Conservation (phyloP, 2,329 filamentous ascomycete species). For the Trichoderma asperellum region DNA sequence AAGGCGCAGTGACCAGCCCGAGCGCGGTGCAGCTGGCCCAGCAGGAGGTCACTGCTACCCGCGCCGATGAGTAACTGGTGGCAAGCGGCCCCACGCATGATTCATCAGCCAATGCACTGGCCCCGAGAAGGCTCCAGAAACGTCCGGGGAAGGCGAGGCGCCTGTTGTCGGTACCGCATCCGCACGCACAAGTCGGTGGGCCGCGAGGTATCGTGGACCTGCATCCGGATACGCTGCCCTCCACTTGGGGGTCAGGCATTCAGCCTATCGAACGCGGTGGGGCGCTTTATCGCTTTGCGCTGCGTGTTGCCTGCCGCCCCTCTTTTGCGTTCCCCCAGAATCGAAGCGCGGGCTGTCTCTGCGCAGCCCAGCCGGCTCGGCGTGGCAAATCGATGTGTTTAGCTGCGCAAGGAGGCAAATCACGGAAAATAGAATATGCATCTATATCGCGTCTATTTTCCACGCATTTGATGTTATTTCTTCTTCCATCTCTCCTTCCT, state of each 20-base stretch:
- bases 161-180: conserved; percentile 34
- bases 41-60: conserved; percentile 19
- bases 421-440: conserved; percentile 36
- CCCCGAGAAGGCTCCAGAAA: conserved; percentile 47
- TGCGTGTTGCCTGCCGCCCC: conserved; percentile 23
- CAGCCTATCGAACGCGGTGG: conserved; percentile 30
- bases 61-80: conserved; percentile 13
- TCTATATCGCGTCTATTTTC: not conserved
- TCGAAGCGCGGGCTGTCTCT: not conserved
- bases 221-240: conserved; percentile 21
- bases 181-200: conserved; percentile 18
- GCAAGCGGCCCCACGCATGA: conserved; percentile 35
- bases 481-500: not conserved
- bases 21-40: not conserved
- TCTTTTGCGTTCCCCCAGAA: not conserved
- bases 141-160: conserved; percentile 34
- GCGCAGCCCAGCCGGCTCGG: not conserved
- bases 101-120: conserved; percentile 45
- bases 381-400: conserved; percentile 9
- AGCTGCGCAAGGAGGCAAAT: conserved; percentile 3
- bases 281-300: conserved; percentile 24
- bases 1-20: conserved; percentile 38
- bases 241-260: conserved; percentile 9
- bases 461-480: too few species aligned
- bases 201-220: conserved; percentile 33